A percentile compares a stretch with the other conserved stretches of the same genome.
Conservation (phyloP, 2,329 filamentous ascomycete species). For the Ascochyta lentis region DNA sequence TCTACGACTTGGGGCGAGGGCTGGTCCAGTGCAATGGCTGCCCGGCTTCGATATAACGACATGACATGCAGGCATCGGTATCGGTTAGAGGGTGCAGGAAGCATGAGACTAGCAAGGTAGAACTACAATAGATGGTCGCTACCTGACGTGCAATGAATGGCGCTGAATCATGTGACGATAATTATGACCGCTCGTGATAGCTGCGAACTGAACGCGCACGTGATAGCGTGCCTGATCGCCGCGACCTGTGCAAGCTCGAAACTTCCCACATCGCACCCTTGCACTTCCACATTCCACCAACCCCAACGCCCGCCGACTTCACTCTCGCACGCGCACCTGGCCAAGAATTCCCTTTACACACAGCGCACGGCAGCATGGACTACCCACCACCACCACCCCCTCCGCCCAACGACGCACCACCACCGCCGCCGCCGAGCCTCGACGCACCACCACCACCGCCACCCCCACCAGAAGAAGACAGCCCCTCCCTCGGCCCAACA, state of each 20-base stretch:
- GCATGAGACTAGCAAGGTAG: background rate
- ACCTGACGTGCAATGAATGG: no score
- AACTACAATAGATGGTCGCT: no score
- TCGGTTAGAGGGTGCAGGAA: background rate
- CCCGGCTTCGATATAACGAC: conserved; percentile 20
- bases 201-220: background rate
- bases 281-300: background rate
- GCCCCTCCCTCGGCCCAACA: conserved; percentile 26
- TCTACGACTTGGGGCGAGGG: conserved; percentile 13
- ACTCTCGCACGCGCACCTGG: background rate
- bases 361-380: background rate
- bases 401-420: conserved; percentile 34
- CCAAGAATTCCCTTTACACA: background rate
- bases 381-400: conserved; percentile 48
- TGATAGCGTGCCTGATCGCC: conserved; percentile 6
- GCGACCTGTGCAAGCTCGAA: background rate
- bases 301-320: conserved; percentile 1
- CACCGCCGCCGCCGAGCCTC: conserved; percentile 24
- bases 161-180: no score
- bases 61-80: conserved; percentile 17
- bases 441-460: conserved; percentile 21
- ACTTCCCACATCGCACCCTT: background rate
- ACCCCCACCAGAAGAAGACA: conserved; percentile 32
- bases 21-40: background rate
- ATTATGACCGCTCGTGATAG: no score